Base-by-base conservation (phyloP, 2,329 filamentous ascomycete genomes). In the Parasarocladium wereldwijsianum region DNA sequence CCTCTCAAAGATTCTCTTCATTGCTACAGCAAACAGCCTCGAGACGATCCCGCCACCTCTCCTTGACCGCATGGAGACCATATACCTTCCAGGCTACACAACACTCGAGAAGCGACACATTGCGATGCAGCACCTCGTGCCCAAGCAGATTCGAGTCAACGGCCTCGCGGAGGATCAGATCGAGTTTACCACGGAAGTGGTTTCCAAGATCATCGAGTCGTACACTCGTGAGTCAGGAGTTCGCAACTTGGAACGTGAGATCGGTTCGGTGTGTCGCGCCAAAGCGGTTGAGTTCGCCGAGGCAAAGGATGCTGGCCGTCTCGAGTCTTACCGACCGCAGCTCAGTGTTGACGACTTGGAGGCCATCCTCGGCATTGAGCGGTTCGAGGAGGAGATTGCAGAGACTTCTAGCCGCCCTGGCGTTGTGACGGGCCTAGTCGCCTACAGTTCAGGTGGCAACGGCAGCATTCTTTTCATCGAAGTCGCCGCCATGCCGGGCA, bases 401-500 rank as follows among this genome's bases (percentile, higher is more conserved):
- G 87, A 93, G 51, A 84, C 81, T 46, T 72, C 71, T 49, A 65
- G 70, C 40, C 75, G 85, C 12, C 87, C 90, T 2, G 90, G 90
- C 33, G 81, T 98, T 33, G 87, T 98, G 21, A 98, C 90, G 0
- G 90, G 90, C 10, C 75, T 98, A 18, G 90, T 98, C 11, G 90
- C 90, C 7, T 98, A 94, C 59, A 84, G 78, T 46, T 80, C 78
- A 4, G 87, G 90, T 29, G 85, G 85, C 27, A 87, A 94, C 51
- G 90, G 90, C 38, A 86, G 81, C 47, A 98, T 98, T 45, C 67
- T 98, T 33, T 98, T 98, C 62, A 98, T 98, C 43, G 90, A 98
- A 56, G 84, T 94, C 25, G 84, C 87, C 8, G 86, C 93, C 48
- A 96, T 96, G 85, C 90, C 90, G 1, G 90, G 90, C 24, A 77